Percentiles rank a stretch among this genome's conserved stretches.
These are phyloP conservation scores for Collybiopsis confluens DNA, from an alignment of 768 basidiomycete species.

Conservation along the genomic window DNA sequence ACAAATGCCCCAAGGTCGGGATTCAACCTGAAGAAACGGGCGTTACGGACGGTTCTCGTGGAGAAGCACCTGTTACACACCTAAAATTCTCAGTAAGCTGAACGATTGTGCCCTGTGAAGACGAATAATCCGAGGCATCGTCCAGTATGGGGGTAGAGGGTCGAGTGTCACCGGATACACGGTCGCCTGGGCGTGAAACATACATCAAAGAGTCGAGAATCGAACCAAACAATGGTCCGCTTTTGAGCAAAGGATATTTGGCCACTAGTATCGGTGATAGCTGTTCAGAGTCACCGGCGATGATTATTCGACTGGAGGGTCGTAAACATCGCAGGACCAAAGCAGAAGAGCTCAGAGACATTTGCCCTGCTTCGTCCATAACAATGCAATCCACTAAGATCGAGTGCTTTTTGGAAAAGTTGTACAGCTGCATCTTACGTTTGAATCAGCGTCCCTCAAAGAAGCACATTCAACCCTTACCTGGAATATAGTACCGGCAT, in stretches of 20 bases:
- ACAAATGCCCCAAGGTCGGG: slow-evolving; percentile 52
- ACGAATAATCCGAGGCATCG: slow-evolving; percentile 14
- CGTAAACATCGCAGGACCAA: slow-evolving; percentile 40
- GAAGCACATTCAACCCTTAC: slow-evolving; percentile 18
- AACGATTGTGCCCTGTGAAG: slow-evolving; percentile 36
- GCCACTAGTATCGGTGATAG: slow-evolving; percentile 46
- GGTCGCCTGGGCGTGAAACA: slow-evolving; percentile 9
- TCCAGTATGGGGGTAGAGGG: slow-evolving; percentile 12
- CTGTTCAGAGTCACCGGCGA: slow-evolving; percentile 51
- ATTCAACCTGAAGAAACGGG: slow-evolving; percentile 32
- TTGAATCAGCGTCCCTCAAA: background rate
- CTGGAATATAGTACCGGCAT: slow-evolving; percentile 47
- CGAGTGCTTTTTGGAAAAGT: slow-evolving; percentile 36
- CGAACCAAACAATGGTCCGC: slow-evolving; percentile 40
- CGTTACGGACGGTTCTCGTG: background rate
- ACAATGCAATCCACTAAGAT: slow-evolving; percentile 40
- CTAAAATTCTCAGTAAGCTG: slow-evolving; percentile 51
- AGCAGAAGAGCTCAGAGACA: slow-evolving; percentile 40
- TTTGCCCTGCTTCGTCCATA: slow-evolving; percentile 50
- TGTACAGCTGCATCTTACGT: slow-evolving; percentile 33
- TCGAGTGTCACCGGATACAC: slow-evolving; percentile 15
- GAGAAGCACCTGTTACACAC: slow-evolving; percentile 17
- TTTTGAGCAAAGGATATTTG: slow-evolving; percentile 38
- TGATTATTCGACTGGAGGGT: slow-evolving; percentile 34
- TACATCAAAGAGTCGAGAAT: slow-evolving; percentile 45